phyloP scores from a whole-genome alignment of 148 eudicot species.

The Cornus florida region DNA sequence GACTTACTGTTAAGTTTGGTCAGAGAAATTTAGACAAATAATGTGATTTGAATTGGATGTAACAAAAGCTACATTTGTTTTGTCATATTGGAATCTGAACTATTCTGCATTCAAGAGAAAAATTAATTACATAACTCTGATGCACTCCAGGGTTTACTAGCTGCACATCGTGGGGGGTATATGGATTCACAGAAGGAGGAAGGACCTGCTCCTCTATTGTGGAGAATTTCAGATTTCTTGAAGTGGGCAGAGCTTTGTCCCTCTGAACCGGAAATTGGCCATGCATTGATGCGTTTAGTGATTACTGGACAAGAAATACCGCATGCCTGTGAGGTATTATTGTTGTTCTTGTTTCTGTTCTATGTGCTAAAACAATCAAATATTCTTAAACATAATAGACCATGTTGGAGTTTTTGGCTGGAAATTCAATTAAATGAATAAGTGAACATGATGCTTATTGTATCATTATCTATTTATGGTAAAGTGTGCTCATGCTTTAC shows the following conservation, averaged over 20 bases:
- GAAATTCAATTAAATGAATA: background rate
- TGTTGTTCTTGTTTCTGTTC: background rate
- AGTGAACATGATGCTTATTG: background rate
- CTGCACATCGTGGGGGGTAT: conserved; percentile 99
- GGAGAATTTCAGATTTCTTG: conserved; percentile 95
- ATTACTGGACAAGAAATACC: conserved; percentile 98
- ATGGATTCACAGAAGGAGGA: conserved; percentile 97
- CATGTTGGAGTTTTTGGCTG: background rate
- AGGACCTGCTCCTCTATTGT: conserved; percentile 96
- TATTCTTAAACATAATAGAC: background rate
- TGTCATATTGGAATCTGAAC: background rate
- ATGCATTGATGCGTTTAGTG: conserved; percentile 93
- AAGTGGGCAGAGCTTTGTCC: conserved; percentile 99
- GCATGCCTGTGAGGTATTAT: conserved; percentile 92
- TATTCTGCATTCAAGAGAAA: background rate
- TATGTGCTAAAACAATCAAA: conserved; percentile 3
- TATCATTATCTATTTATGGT: background rate
- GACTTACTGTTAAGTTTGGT: background rate
- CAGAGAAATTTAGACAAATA: background rate
- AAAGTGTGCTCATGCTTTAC: background rate
- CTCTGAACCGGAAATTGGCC: conserved; percentile 95
- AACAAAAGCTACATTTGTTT: background rate
- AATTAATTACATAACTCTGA: background rate
- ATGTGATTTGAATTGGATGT: background rate
- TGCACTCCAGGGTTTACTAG: conserved; percentile 77